Conservation (phyloP, 2,329 filamentous ascomycete species). For the Aureobasidium sp. region DNA sequence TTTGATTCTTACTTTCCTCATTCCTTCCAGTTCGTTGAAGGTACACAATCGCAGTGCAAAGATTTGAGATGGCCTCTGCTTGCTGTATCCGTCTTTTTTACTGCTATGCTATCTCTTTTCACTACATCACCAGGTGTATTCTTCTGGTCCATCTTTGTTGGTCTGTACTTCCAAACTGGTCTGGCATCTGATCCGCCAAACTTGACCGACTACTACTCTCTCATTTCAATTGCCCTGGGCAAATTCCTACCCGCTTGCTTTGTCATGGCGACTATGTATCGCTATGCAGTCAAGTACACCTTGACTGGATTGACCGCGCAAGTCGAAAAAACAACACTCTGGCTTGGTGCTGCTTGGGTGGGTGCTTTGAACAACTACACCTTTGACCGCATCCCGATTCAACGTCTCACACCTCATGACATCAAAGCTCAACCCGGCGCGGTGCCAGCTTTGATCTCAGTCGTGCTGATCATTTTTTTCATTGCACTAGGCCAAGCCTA, state of each 20-base stretch:
- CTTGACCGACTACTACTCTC: constrained; percentile 56
- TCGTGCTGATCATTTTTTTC: constrained; percentile 62
- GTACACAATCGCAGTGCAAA: constrained; percentile 59
- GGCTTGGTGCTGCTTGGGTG: constrained; percentile 85
- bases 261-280: constrained; percentile 78
- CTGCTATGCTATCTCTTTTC: constrained; percentile 70
- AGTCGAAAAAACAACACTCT: constrained; percentile 81
- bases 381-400: constrained; percentile 86
- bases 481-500: constrained; percentile 73
- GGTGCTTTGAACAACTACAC: constrained; percentile 93
- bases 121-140: constrained; percentile 72
- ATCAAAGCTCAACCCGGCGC: constrained; percentile 84
- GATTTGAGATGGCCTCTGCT: constrained; percentile 83
- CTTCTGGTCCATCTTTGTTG: constrained; percentile 75
- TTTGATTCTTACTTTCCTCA: constrained; percentile 90
- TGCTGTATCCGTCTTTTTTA: constrained; percentile 72
- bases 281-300: constrained; percentile 68
- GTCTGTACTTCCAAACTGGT: constrained; percentile 82
- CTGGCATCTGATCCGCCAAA: constrained; percentile 81
- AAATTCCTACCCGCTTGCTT: constrained; percentile 84
- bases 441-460: constrained; percentile 69
- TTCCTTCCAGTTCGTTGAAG: constrained; percentile 67
- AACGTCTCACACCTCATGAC: constrained; percentile 84
- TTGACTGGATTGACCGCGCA: constrained; percentile 70
- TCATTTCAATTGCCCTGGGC: constrained; percentile 72